These are phyloP conservation scores for Sarocladiaceae sp. DNA, from an alignment of 2,329 filamentous ascomycete species.

Conservation along the genomic window DNA sequence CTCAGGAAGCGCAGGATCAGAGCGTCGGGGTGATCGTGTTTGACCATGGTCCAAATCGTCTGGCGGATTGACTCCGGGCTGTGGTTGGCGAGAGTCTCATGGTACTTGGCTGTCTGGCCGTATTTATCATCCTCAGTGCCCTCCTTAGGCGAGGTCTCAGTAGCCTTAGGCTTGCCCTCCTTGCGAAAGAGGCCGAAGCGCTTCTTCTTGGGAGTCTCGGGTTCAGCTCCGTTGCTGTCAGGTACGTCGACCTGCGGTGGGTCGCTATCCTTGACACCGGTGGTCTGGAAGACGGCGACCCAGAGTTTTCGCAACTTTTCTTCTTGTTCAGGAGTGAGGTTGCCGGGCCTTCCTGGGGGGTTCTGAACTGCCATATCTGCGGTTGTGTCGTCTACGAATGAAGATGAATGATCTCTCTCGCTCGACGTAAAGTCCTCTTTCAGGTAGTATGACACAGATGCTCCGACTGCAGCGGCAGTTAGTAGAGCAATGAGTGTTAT, in stretches of 20 bases:
- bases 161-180: constrained; percentile 40
- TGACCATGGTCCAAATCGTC: constrained; percentile 89
- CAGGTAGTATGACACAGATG: not conserved
- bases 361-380: constrained; percentile 33
- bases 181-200: constrained; percentile 63
- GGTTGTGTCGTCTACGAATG: constrained; percentile 3
- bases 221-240: constrained; percentile 18
- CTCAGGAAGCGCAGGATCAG: constrained; percentile 75
- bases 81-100: constrained; percentile 70
- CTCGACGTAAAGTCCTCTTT: not conserved
- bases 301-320: constrained; percentile 84
- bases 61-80: constrained; percentile 71
- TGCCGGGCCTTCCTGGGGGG: constrained; percentile 71
- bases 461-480: not conserved
- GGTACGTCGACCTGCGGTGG: constrained; percentile 18
- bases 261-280: constrained; percentile 46
- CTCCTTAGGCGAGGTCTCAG: constrained; percentile 29
- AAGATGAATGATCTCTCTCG: too few relatives aligned
- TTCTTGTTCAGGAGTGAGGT: constrained; percentile 84
- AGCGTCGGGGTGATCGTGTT: constrained; percentile 89
- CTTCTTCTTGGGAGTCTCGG: constrained; percentile 67
- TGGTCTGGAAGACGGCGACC: constrained; percentile 68
- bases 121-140: constrained; percentile 78
- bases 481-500: not conserved
- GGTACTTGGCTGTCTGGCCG: constrained; percentile 80